These are phyloP conservation scores for Botrytis deweyae DNA, from an alignment of 2,329 filamentous ascomycete species.

Conservation along the genomic window DNA sequence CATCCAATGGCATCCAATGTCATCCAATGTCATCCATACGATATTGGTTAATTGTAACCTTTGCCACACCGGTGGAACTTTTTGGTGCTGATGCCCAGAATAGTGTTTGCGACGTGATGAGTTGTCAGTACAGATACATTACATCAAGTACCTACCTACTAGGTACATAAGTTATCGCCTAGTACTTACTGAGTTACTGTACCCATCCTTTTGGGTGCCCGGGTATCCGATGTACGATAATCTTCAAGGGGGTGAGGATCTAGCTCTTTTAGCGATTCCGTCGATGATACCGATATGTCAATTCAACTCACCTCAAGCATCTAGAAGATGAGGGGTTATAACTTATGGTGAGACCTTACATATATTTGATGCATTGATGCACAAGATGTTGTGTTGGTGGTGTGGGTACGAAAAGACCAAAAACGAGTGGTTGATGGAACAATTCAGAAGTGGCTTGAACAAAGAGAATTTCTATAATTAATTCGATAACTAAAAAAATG, in stretches of 20 bases:
- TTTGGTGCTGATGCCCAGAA: slow-evolving; percentile 4
- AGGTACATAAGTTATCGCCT: not conserved
- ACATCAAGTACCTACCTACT: not conserved
- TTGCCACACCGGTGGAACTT: not conserved
- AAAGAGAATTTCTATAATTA: not conserved
- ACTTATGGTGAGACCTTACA: not conserved
- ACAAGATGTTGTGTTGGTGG: not conserved
- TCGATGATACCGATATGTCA: not conserved
- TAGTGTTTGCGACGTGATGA: slow-evolving; percentile 20
- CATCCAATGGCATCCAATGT: not conserved
- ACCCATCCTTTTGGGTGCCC: slow-evolving; percentile 8
- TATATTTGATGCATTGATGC: slow-evolving; percentile 2
- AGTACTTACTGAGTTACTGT: not conserved
- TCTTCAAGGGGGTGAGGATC: not conserved
- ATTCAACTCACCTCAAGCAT: not conserved
- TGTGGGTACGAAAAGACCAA: not conserved
- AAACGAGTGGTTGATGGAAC: slow-evolving; percentile 6
- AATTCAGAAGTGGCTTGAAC: not conserved
- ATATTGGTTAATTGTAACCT: not conserved
- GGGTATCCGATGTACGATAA: not conserved
- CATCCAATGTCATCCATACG: not conserved
- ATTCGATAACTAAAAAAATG: not conserved
- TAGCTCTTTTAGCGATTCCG: slow-evolving; percentile 3
- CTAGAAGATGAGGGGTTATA: slow-evolving; percentile 1
- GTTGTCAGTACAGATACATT: slow-evolving; percentile 17